Conservation (phyloP, 495 filamentous ascomycete species). For the Evansstolkia leycettana region DNA sequence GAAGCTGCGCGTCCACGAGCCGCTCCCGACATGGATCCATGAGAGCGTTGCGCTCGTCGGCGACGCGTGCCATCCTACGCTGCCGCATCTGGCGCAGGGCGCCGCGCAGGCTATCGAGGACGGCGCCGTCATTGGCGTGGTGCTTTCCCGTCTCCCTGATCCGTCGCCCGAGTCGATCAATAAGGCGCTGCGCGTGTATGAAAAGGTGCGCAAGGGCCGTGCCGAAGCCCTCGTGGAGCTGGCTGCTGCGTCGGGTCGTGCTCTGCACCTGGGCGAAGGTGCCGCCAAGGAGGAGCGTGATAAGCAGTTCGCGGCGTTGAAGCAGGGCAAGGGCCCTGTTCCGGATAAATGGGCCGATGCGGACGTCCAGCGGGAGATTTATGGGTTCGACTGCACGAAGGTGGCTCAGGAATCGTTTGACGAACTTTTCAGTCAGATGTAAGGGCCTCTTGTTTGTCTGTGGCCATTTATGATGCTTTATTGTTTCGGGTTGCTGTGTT, state of each 20-base stretch:
- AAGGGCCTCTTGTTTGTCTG: too few relatives aligned
- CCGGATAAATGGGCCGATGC: conserved; percentile 77
- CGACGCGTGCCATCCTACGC: conserved; percentile 69
- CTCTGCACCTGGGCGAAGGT: conserved; percentile 63
- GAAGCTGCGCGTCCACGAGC: conserved; percentile 61
- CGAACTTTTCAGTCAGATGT: conserved; percentile 37
- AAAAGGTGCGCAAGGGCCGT: conserved; percentile 57
- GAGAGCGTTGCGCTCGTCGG: conserved; percentile 58
- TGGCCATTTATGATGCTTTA: too few relatives aligned
- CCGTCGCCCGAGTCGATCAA: conserved; percentile 43
- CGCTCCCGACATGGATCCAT: conserved; percentile 58
- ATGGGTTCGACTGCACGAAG: conserved; percentile 55
- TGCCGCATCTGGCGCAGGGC: conserved; percentile 69
- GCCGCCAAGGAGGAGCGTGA: conserved; percentile 66
- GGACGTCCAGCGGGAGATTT: conserved; percentile 67
- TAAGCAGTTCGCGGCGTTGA: conserved; percentile 51
- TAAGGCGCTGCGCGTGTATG: conserved; percentile 57
- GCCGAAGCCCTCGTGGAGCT: conserved; percentile 59
- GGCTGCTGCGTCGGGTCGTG: conserved; percentile 52
- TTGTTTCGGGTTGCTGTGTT: too few relatives aligned
- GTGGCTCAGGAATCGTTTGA: conserved; percentile 49
- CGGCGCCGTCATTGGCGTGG: conserved; percentile 57
- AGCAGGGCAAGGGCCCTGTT: conserved; percentile 43
- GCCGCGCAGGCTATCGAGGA: conserved; percentile 81
- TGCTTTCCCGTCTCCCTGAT: conserved; percentile 43